A percentile compares a stretch with the other conserved stretches of the same genome.
These are phyloP conservation scores for Neofusicoccum kwambonambiense DNA, from an alignment of 2,329 filamentous ascomycete species.

Conservation along the genomic window DNA sequence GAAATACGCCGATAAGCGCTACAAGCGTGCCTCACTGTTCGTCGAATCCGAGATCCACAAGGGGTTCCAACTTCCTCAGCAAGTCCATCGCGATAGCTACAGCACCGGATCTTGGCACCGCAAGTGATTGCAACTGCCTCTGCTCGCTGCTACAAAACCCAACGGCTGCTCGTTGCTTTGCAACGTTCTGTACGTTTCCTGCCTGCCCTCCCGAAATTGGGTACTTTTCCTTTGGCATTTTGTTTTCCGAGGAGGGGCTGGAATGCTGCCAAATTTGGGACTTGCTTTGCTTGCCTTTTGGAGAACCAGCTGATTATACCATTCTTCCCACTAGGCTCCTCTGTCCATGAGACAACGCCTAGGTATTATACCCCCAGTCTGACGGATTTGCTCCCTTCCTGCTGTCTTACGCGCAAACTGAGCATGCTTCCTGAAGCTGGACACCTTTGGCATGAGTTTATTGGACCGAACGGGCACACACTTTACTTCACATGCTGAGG, in stretches of 20 bases:
- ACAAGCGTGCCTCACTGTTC: slow-evolving; percentile 78
- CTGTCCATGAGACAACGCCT: background rate
- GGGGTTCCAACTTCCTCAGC: slow-evolving; percentile 54
- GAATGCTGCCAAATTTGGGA: background rate
- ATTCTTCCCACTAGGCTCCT: slow-evolving; percentile 2
- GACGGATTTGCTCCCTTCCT: background rate
- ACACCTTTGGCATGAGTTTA: background rate
- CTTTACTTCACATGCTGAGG: background rate
- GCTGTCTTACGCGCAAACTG: background rate
- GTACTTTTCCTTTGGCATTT: background rate
- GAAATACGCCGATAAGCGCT: slow-evolving; percentile 86
- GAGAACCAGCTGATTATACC: background rate
- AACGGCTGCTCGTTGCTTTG: background rate
- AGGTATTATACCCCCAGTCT: slow-evolving; percentile 2
- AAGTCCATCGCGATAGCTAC: slow-evolving; percentile 27
- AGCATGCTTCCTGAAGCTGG: slow-evolving; percentile 2
- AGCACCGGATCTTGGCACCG: slow-evolving; percentile 2
- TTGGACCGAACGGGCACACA: background rate
- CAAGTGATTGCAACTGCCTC: background rate
- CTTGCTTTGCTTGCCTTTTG: background rate
- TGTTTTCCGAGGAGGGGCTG: background rate
- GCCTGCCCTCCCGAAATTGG: background rate
- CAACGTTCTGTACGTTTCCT: background rate
- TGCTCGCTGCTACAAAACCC: background rate
- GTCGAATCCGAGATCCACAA: slow-evolving; percentile 72